Evolutionary conservation across 2,329 filamentous ascomycete species (phyloP).

Genomic region (Neopestalotiopsis rosae): DNA sequence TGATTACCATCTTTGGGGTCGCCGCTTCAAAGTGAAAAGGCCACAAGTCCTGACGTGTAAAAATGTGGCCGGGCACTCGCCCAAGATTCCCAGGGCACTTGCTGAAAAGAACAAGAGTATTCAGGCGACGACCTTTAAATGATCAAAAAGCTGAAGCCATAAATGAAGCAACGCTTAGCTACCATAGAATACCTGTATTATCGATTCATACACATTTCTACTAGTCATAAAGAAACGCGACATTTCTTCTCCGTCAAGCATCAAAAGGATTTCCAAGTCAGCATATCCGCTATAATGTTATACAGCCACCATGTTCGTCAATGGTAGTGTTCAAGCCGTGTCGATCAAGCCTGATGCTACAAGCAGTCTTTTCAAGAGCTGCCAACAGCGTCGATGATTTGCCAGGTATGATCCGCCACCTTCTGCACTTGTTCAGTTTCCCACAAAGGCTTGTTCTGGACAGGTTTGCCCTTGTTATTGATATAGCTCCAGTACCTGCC

Average conservation of each 20-base stretch:
- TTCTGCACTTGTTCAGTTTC: conserved; percentile 32
- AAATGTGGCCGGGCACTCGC: conserved; percentile 24
- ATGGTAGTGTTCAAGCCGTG: too few species aligned
- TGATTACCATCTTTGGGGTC: conserved; percentile 24
- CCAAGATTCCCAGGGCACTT: conserved; percentile 23
- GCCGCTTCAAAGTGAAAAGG: conserved; percentile 25
- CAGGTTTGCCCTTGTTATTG: conserved; percentile 32
- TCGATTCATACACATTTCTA: background rate
- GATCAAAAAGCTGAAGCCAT: background rate
- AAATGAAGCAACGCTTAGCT: background rate
- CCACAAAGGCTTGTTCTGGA: conserved; percentile 35
- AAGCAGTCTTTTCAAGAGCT: background rate
- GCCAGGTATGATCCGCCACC: conserved; percentile 27
- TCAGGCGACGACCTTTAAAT: background rate
- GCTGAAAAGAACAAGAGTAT: background rate
- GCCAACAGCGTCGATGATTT: conserved; percentile 14
- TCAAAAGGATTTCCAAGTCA: background rate
- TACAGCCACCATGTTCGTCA: too few species aligned
- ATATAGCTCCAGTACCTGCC: conserved; percentile 34
- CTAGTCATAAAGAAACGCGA: too few species aligned
- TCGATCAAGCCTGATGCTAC: too few species aligned
- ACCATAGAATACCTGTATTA: background rate
- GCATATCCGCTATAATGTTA: too few species aligned
- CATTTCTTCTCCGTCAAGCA: background rate
- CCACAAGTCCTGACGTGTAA: conserved; percentile 23